A percentile compares a stretch with the other conserved stretches of the same genome.
Evolutionary conservation across 2,329 filamentous ascomycete genomes (phyloP).

Genomic region (Sclerotinia spermophila): DNA sequence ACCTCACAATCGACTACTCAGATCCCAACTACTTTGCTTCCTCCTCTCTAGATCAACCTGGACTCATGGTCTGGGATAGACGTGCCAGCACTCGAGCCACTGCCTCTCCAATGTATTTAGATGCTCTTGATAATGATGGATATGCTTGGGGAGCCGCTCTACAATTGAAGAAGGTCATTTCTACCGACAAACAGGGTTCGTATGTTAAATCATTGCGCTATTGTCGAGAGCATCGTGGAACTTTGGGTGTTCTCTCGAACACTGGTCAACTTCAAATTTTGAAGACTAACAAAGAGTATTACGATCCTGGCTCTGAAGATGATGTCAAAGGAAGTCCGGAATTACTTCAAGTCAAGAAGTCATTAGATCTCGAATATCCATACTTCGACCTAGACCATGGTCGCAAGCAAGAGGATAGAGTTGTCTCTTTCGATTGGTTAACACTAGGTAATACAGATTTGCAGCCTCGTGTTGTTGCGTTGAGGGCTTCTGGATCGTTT

Average conservation of each 20-base stretch:
- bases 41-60: constrained; percentile 69
- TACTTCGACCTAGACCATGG: constrained; percentile 47
- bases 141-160: constrained; percentile 61
- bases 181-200: constrained; percentile 49
- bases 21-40: constrained; percentile 84
- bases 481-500: constrained; percentile 58
- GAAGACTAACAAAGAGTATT: constrained; percentile 54
- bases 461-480: constrained; percentile 55
- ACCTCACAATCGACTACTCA: constrained; percentile 71
- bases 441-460: constrained; percentile 54
- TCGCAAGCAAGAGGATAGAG: constrained; percentile 51
- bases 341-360: constrained; percentile 56
- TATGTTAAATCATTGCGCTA: constrained; percentile 61
- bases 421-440: constrained; percentile 67
- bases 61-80: constrained; percentile 74
- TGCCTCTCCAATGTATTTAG: constrained; percentile 52
- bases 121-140: constrained; percentile 58
- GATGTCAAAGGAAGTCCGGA: constrained; percentile 53
- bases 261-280: constrained; percentile 61
- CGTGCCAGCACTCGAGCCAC: constrained; percentile 54
- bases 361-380: constrained; percentile 59
- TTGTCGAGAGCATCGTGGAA: constrained; percentile 58
- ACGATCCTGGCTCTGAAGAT: constrained; percentile 42
- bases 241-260: constrained; percentile 58
- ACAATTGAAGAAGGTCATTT: constrained; percentile 54